phyloP scores from a whole-genome alignment of 2,329 filamentous ascomycete species.

The Stachybotrys chartarum region DNA sequence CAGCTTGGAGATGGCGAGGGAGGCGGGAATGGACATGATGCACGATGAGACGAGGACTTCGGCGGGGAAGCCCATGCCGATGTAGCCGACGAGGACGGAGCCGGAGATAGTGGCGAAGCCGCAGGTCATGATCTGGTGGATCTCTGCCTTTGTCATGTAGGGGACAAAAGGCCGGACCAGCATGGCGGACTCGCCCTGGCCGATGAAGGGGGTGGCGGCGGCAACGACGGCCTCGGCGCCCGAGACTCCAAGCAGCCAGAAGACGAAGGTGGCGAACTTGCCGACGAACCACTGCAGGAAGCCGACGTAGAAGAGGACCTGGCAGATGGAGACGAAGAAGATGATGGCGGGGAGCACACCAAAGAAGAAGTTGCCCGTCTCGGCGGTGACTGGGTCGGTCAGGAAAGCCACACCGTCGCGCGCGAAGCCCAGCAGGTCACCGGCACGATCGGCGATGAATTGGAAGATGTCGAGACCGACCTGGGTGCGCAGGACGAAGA shows the following conservation, averaged over 20 bases:
- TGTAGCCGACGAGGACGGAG: slow-evolving; percentile 79
- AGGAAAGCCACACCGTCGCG: slow-evolving; percentile 67
- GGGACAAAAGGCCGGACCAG: slow-evolving; percentile 81
- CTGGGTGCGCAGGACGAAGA: slow-evolving; percentile 77
- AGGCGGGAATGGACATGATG: slow-evolving; percentile 93
- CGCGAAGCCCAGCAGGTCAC: slow-evolving; percentile 69
- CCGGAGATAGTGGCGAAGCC: slow-evolving; percentile 91
- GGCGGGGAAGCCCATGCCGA: slow-evolving; percentile 72
- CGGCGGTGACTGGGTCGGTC: slow-evolving; percentile 32
- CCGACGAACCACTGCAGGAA: slow-evolving; percentile 82
- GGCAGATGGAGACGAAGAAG: slow-evolving; percentile 92
- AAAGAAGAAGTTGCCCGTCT: slow-evolving; percentile 62
- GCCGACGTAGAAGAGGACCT: slow-evolving; percentile 75
- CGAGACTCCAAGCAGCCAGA: slow-evolving; percentile 80
- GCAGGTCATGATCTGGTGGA: slow-evolving; percentile 89
- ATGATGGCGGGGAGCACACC: slow-evolving; percentile 84
- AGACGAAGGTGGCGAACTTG: slow-evolving; percentile 87
- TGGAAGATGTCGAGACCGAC: slow-evolving; percentile 87
- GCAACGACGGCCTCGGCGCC: slow-evolving; percentile 92
- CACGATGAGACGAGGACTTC: slow-evolving; percentile 85
- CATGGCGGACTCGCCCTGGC: slow-evolving; percentile 91
- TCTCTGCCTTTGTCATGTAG: slow-evolving; percentile 77
- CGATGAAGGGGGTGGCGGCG: slow-evolving; percentile 87
- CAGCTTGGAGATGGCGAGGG: slow-evolving; percentile 81
- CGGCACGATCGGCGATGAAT: slow-evolving; percentile 73